Percentiles rank a stretch among this genome's conserved stretches.
Conservation (phyloP, 257 asterid species). For the Jacaranda mimosifolia region DNA sequence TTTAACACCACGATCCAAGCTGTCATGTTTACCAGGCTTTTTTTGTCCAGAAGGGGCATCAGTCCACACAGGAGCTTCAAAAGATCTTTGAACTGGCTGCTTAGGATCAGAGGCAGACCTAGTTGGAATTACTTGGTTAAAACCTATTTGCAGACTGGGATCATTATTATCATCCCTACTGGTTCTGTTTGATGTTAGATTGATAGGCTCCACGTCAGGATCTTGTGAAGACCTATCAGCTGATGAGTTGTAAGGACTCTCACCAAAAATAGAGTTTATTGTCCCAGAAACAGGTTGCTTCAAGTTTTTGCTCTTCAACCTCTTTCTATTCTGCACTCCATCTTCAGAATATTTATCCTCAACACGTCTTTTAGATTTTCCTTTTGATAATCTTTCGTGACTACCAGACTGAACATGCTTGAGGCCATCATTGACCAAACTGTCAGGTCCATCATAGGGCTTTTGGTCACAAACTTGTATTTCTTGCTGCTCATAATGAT, state of each 20-base stretch:
- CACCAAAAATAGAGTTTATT: constrained; percentile 58
- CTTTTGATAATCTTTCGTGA: constrained; percentile 49
- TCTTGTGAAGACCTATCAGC: constrained; percentile 61
- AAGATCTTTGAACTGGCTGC: constrained; percentile 56
- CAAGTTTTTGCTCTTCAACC: constrained; percentile 57
- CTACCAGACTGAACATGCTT: constrained; percentile 53
- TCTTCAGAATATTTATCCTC: constrained; percentile 62
- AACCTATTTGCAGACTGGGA: constrained; percentile 52
- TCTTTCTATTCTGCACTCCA: constrained; percentile 55
- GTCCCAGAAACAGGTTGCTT: constrained; percentile 58
- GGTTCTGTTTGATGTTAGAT: constrained; percentile 48
- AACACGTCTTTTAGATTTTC: constrained; percentile 61
- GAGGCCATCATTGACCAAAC: constrained; percentile 48
- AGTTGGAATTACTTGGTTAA: constrained; percentile 48
- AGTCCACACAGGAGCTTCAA: constrained; percentile 50
- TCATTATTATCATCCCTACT: constrained; percentile 50
- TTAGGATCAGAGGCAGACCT: constrained; percentile 58
- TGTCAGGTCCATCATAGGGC: constrained; percentile 47
- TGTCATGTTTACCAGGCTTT: constrained; percentile 64
- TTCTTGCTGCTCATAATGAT: constrained; percentile 50
- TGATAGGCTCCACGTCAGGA: constrained; percentile 41
- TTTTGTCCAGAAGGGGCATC: constrained; percentile 56
- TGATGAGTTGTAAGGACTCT: constrained; percentile 59
- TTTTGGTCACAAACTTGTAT: constrained; percentile 40
- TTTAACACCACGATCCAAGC: constrained; percentile 53